These are phyloP conservation scores for Achaetomiella virescens DNA, from an alignment of 495 filamentous ascomycete genomes.

Conservation along the genomic window DNA sequence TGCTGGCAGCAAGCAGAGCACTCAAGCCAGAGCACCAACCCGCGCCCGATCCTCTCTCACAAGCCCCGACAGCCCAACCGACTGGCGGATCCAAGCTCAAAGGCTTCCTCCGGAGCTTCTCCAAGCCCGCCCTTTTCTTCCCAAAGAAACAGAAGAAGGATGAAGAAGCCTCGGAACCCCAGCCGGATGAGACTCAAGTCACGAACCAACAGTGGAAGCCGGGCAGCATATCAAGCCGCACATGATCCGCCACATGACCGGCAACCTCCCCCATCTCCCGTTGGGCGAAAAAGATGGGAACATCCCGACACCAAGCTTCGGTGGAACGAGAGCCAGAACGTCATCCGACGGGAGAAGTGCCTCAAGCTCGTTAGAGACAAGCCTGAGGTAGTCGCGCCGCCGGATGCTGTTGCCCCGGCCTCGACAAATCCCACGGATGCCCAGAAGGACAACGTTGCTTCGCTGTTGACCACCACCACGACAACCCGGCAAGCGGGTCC, in stretches of 20 bases:
- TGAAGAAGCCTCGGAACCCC: no score
- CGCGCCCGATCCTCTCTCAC: neutral
- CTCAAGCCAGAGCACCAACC: neutral
- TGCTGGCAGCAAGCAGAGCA: slow-evolving; percentile 24
- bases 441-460: no score
- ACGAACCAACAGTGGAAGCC: neutral
- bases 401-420: neutral
- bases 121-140: neutral
- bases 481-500: no score
- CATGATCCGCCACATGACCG: neutral
- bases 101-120: slow-evolving; percentile 5
- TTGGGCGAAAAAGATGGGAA: neutral
- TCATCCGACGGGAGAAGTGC: slow-evolving; percentile 14
- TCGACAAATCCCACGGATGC: no score
- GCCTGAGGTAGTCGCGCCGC: neutral
- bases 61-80: no score
- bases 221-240: neutral
- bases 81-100: neutral
- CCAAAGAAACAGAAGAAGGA: neutral
- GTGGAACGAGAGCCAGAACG: slow-evolving; percentile 19
- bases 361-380: slow-evolving; percentile 10
- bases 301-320: neutral
- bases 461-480: no score
- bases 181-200: no score
- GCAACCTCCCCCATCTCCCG: neutral